phyloP scores from a whole-genome alignment of 2,329 filamentous ascomycete species.

The Ceratocystis alfenasii region DNA sequence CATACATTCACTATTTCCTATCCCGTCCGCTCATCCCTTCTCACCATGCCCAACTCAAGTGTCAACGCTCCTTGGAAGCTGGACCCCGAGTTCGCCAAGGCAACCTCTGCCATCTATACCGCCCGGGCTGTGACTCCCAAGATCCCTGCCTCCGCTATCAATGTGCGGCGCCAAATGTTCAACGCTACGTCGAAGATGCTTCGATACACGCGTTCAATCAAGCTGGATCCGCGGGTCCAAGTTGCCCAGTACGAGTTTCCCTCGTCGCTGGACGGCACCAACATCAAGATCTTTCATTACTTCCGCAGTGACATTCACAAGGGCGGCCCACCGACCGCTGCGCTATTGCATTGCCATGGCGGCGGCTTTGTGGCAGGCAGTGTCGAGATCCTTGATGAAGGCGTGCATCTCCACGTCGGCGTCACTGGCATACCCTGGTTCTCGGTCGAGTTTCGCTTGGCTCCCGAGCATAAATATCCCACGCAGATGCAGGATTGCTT shows the following conservation, averaged over 20 bases:
- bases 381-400: slow-evolving; percentile 30
- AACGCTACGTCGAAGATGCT: slow-evolving; percentile 18
- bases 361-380: slow-evolving; percentile 32
- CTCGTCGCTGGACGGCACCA: slow-evolving; percentile 12
- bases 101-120: slow-evolving; percentile 10
- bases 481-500: slow-evolving; percentile 31
- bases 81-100: slow-evolving; percentile 7
- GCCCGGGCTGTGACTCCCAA: slow-evolving; percentile 11
- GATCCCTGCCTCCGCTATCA: not conserved
- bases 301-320: not conserved
- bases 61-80: slow-evolving; percentile 13
- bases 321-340: slow-evolving; percentile 22
- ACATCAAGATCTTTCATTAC: slow-evolving; percentile 17
- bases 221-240: slow-evolving; percentile 12
- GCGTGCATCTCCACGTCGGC: slow-evolving; percentile 29
- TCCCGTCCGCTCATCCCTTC: not conserved
- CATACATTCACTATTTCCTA: not conserved
- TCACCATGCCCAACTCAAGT: not conserved
- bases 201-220: slow-evolving; percentile 9
- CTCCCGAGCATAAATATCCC: slow-evolving; percentile 33
- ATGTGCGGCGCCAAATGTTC: slow-evolving; percentile 16
- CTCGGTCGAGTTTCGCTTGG: slow-evolving; percentile 33
- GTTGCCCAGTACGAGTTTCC: slow-evolving; percentile 1
- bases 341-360: slow-evolving; percentile 33
- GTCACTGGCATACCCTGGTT: slow-evolving; percentile 31